Conservation (phyloP, 2,329 filamentous ascomycete species). For the Aspergillus sojae region DNA sequence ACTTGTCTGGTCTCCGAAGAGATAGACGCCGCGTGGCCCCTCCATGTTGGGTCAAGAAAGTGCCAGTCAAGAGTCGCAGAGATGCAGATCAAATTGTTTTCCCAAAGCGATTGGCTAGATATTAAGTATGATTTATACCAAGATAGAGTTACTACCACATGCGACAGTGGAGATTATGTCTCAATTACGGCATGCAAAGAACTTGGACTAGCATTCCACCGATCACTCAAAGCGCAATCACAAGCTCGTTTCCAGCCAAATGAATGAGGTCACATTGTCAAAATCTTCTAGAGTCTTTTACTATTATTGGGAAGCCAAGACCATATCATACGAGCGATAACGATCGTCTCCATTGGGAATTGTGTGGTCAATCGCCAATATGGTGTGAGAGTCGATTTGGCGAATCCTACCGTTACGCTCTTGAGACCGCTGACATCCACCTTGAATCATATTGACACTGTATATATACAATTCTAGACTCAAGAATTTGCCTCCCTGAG, state of each 20-base stretch:
- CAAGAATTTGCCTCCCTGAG: background rate
- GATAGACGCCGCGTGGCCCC: constrained; percentile 39
- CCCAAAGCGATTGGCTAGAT: constrained; percentile 10
- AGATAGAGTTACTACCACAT: constrained; percentile 5
- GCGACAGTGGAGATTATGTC: constrained; percentile 1
- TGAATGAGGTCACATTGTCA: constrained; percentile 4
- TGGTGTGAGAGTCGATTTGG: background rate
- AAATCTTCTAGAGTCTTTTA: background rate
- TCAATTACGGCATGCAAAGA: constrained; percentile 1
- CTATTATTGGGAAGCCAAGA: constrained; percentile 4
- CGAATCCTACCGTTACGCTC: constrained; percentile 11
- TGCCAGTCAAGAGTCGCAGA: constrained; percentile 1
- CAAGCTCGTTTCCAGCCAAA: constrained; percentile 3
- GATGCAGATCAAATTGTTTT: constrained; percentile 1
- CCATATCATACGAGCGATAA: background rate
- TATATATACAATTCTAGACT: constrained; percentile 11
- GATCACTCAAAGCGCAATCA: background rate
- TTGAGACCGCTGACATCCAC: constrained; percentile 1
- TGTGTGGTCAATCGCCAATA: background rate
- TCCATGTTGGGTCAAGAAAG: constrained; percentile 28
- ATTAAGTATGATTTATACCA: constrained; percentile 1
- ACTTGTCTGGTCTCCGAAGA: constrained; percentile 52
- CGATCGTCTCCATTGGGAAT: background rate
- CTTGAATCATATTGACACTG: background rate
- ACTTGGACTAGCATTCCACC: background rate